Conservation (phyloP, 2,329 filamentous ascomycete species). For the Trichoderma semiorbis region DNA sequence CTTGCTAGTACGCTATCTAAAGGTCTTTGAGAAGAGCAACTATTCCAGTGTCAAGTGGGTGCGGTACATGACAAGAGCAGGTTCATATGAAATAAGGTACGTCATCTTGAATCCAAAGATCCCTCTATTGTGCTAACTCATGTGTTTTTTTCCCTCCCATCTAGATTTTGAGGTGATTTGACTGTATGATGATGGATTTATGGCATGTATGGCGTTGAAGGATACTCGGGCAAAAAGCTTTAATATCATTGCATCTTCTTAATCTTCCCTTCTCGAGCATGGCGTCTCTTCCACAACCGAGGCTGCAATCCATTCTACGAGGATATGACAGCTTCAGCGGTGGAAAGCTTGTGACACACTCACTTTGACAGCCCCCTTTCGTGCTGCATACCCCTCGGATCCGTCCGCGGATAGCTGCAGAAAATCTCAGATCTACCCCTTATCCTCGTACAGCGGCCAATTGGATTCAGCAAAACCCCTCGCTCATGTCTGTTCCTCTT, state of each 20-base stretch:
- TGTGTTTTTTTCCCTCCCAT: background rate
- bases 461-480: background rate
- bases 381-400: background rate
- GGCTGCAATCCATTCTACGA: background rate
- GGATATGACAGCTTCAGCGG: background rate
- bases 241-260: conserved; percentile 18
- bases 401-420: conserved; percentile 9
- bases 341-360: background rate
- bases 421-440: conserved; percentile 9
- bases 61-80: conserved; percentile 95
- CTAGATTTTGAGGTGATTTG: conserved; percentile 33
- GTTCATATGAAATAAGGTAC: conserved; percentile 93
- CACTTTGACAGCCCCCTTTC: conserved; percentile 1
- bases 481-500: background rate
- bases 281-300: background rate
- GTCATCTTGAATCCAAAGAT: conserved; percentile 18
- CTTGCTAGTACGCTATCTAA: conserved; percentile 86
- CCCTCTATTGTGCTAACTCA: conserved; percentile 17
- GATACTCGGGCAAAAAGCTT: conserved; percentile 18
- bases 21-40: conserved; percentile 99
- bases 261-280: background rate
- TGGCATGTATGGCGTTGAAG: conserved; percentile 22
- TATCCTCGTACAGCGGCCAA: background rate
- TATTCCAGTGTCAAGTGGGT: conserved; percentile 99
- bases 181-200: conserved; percentile 9